Evolutionary conservation across 2,329 filamentous ascomycete genomes (phyloP), one percentile per base, ranked within the genome.

Genomic region (Diplodia intermedia): DNA sequence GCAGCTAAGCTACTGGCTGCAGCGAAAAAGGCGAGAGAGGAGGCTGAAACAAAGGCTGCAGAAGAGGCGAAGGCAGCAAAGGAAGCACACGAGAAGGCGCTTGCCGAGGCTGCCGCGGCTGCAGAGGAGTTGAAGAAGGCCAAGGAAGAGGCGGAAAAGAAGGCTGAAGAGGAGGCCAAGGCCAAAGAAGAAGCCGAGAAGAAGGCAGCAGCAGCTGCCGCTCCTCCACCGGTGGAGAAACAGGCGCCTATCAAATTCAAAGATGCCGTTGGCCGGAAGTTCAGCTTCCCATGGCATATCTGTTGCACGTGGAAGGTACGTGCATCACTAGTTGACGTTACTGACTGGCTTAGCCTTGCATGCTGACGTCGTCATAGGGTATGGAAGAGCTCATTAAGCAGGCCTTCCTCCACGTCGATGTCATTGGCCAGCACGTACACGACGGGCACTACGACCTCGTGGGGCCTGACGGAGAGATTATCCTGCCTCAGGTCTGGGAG

Each of bases 251-350:
- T 97, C 77, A 90, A 90, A 72, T 97, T 97, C 82, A 96, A 96
- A 80, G 94, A 97, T 77, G 93, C 93, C 0, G 89, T 97, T 18
- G 92, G 92, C 38, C 87, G 94, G 72, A 97, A 96, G 79, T 97
- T 96, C 78, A 95, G 89, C 79, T 97, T 97, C 75, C 94, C 94
- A 1, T 97, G 90, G 80, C 88, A 94, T 71, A 79, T 96, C 36
- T 97, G 93, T 79, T 88, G 89, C 74, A 95, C 90, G 2, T 96
- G 93, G 93, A 83, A 85, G 82, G 91, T 94, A 87, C 77, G 88
- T 86, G 61, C 9, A 60, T 31, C 14, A 60, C 26, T 12, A 4
- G 18, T 29, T 20, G 8, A 29, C 14, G 12, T 26, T 14, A 18
- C 12, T 60, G 8, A 38, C 11, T n/a, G 18, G 23, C n/a, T 18